A percentile compares a stretch with the other conserved stretches of the same genome.
These are phyloP conservation scores for Aschersonia sp. DNA, from an alignment of 2,329 filamentous ascomycete species.

Conservation along the genomic window DNA sequence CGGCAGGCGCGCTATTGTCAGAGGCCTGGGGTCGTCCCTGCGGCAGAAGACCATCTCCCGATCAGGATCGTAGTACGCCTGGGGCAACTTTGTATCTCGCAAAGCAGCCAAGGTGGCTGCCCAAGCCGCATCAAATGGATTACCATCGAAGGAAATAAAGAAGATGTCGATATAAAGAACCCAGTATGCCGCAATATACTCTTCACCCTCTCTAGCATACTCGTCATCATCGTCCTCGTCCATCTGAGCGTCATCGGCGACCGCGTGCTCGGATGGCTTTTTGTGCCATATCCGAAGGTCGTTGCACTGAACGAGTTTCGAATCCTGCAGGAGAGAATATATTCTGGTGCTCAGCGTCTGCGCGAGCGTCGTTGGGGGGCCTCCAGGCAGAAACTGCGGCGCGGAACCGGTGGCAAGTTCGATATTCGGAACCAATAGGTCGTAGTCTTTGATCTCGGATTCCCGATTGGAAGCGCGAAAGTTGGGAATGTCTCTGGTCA, in stretches of 20 bases:
- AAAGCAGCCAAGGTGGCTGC: conserved; percentile 69
- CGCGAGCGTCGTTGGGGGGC: conserved; percentile 63
- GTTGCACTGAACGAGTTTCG: conserved; percentile 48
- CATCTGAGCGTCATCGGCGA: conserved; percentile 27
- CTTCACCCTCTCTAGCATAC: conserved; percentile 18
- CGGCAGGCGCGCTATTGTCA: conserved; percentile 53
- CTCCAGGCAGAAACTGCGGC: conserved; percentile 71
- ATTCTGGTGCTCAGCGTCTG: conserved; percentile 76
- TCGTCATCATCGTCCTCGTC: conserved; percentile 19
- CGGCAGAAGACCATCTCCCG: conserved; percentile 67
- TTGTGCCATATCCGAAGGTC: conserved; percentile 63
- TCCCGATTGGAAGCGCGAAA: conserved; percentile 32
- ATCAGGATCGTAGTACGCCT: conserved; percentile 73
- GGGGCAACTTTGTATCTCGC: conserved; percentile 60
- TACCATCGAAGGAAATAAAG: conserved; percentile 85
- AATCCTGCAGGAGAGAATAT: conserved; percentile 59
- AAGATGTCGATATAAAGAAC: conserved; percentile 89
- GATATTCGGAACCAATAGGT: conserved; percentile 82
- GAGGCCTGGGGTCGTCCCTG: conserved; percentile 33
- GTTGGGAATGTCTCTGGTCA: conserved; percentile 58
- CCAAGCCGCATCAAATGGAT: conserved; percentile 86
- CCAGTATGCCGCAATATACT: conserved; percentile 74
- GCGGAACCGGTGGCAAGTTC: conserved; percentile 85
- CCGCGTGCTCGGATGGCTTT: conserved; percentile 30
- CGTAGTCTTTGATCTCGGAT: conserved; percentile 42